Conservation (phyloP, 441 rosid genomes). For the Raphanus hybrid region DNA sequence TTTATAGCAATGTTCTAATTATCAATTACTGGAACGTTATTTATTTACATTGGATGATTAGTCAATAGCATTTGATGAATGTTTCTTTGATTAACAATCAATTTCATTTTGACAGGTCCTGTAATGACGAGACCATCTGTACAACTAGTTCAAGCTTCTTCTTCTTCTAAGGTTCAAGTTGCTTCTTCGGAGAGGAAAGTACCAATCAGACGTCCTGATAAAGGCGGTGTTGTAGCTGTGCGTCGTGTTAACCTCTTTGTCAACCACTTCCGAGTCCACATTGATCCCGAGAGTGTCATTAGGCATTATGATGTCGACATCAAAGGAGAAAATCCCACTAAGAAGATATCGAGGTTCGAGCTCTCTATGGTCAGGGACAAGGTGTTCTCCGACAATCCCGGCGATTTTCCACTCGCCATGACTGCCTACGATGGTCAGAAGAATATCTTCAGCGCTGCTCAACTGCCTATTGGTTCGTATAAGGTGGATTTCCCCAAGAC, state of each 20-base stretch:
- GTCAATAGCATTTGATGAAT: slow-evolving; percentile 1
- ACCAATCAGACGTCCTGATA: slow-evolving; percentile 70
- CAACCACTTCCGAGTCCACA: slow-evolving; percentile 68
- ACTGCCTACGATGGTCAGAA: slow-evolving; percentile 92
- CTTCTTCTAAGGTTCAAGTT: slow-evolving; percentile 33
- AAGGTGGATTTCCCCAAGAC: slow-evolving; percentile 53
- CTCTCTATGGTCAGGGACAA: slow-evolving; percentile 61
- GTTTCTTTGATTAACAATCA: neutral
- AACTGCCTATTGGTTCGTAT: slow-evolving; percentile 57
- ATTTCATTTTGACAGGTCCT: slow-evolving; percentile 24
- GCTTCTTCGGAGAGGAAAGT: slow-evolving; percentile 34
- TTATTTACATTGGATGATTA: neutral
- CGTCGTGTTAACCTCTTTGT: slow-evolving; percentile 53
- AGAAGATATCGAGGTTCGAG: slow-evolving; percentile 51
- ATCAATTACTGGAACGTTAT: slow-evolving; percentile 1
- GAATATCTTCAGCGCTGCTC: slow-evolving; percentile 76
- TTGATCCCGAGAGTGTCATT: slow-evolving; percentile 58
- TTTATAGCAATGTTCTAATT: neutral
- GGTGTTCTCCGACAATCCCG: slow-evolving; percentile 54
- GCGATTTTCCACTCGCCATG: slow-evolving; percentile 59
- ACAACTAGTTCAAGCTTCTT: slow-evolving; percentile 1
- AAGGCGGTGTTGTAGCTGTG: slow-evolving; percentile 56
- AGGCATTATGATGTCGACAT: slow-evolving; percentile 71
- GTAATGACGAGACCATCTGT: slow-evolving; percentile 8
- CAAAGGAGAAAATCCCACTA: slow-evolving; percentile 43